Evolutionary conservation across 2,329 filamentous ascomycete genomes (phyloP).

Genomic region (Aureobasidium sp.): DNA sequence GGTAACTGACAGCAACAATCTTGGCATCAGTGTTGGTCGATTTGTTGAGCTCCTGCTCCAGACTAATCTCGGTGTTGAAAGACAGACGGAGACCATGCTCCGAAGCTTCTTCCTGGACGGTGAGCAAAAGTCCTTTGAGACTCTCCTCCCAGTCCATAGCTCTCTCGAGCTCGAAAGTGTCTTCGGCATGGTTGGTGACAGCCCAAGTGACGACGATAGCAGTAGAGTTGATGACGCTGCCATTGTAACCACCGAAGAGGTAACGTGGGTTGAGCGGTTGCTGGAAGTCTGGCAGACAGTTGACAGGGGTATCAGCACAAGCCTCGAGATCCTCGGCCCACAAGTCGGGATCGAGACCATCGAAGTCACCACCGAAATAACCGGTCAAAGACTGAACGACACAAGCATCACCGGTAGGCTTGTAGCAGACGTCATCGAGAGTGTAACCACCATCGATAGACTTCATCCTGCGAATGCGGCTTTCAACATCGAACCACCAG

Average conservation of each 20-base stretch:
- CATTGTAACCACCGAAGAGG: conserved; percentile 72
- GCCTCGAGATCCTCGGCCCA: conserved; percentile 66
- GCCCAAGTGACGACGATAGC: conserved; percentile 93
- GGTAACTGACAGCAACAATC: conserved; percentile 91
- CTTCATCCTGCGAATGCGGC: conserved; percentile 62
- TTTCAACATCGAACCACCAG: conserved; percentile 93
- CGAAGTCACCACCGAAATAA: conserved; percentile 67
- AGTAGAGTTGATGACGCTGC: conserved; percentile 58
- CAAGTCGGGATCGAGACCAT: conserved; percentile 49
- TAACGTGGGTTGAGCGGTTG: conserved; percentile 81
- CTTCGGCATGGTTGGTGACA: conserved; percentile 74
- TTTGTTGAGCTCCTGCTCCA: conserved; percentile 94
- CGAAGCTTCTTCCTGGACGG: conserved; percentile 70
- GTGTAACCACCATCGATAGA: conserved; percentile 59
- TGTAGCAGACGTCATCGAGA: conserved; percentile 84
- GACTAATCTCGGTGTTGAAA: conserved; percentile 89
- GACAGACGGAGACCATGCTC: conserved; percentile 75
- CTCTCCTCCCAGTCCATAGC: conserved; percentile 87
- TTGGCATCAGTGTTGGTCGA: conserved; percentile 97
- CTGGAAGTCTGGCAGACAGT: conserved; percentile 79
- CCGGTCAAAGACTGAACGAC: conserved; percentile 88
- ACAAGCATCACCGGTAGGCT: conserved; percentile 80
- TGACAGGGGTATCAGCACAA: conserved; percentile 70
- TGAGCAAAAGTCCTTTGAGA: conserved; percentile 62
- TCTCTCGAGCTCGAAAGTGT: conserved; percentile 56